Evolutionary conservation across 2,329 filamentous ascomycete genomes (phyloP).

Genomic region (Magnaporthiopsis poae): DNA sequence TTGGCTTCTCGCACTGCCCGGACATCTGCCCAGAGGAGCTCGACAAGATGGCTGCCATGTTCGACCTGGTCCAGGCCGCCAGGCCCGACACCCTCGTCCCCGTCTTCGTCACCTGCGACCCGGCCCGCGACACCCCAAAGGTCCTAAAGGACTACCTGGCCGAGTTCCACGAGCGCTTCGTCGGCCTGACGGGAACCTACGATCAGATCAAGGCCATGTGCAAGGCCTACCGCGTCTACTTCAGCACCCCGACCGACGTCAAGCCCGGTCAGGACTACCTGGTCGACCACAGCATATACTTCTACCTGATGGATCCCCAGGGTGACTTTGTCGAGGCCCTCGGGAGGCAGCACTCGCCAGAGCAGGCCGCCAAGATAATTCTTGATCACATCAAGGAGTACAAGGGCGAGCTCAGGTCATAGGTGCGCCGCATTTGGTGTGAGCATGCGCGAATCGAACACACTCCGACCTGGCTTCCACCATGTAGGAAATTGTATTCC

Average conservation of each 20-base stretch:
- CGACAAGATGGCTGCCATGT: conserved; percentile 97
- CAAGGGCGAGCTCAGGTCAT: conserved; percentile 19
- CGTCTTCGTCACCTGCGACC: conserved; percentile 92
- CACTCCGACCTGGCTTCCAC: no score
- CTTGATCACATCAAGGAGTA: conserved; percentile 69
- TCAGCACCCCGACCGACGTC: conserved; percentile 80
- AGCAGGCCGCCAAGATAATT: conserved; percentile 75
- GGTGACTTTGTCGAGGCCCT: conserved; percentile 97
- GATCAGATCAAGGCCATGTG: conserved; percentile 89
- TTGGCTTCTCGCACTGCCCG: conserved; percentile 95
- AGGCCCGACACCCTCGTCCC: conserved; percentile 52
- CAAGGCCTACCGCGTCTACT: conserved; percentile 95
- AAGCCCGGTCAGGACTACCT: conserved; percentile 92
- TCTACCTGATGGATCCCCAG: conserved; percentile 97
- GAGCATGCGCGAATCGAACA: neutral
- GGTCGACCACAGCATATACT: conserved; percentile 98
- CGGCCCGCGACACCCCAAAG: conserved; percentile 75
- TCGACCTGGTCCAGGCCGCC: conserved; percentile 57
- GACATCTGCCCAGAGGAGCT: conserved; percentile 98
- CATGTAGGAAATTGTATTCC: neutral
- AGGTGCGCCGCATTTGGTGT: neutral
- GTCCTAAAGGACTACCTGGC: conserved; percentile 76
- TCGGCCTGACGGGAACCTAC: conserved; percentile 87
- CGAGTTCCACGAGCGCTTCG: conserved; percentile 79
- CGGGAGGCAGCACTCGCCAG: conserved; percentile 84